These are phyloP conservation scores for Phytophthora pinifolia DNA, from an alignment of 352 stramenopile species.

Conservation along the genomic window DNA sequence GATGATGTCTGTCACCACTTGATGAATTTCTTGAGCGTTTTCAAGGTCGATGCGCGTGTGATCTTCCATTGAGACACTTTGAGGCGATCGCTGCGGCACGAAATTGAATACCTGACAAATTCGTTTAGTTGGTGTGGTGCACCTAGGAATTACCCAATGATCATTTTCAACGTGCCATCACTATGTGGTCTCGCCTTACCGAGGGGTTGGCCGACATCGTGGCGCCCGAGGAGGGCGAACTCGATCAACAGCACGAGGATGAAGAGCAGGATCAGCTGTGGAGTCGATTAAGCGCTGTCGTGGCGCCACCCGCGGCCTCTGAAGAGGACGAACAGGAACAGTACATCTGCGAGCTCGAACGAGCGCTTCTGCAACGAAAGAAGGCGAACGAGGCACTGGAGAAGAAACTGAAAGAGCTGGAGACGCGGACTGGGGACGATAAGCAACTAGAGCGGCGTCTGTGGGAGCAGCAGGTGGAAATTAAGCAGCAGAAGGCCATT, in stretches of 20 bases:
- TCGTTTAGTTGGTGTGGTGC: too few relatives aligned
- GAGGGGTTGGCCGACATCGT: constrained; percentile 73
- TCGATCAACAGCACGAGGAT: constrained; percentile 16
- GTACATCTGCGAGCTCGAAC: constrained; percentile 79
- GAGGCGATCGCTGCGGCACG: too few relatives aligned
- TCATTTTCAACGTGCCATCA: too few relatives aligned
- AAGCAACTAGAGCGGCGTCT: constrained; percentile 16
- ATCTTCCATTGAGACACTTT: too few relatives aligned
- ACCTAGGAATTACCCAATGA: too few relatives aligned
- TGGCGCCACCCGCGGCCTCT: constrained; percentile 36
- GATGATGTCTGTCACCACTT: too few relatives aligned
- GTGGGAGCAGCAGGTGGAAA: constrained; percentile 28
- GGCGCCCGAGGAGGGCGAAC: constrained; percentile 42
- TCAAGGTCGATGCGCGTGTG: too few relatives aligned
- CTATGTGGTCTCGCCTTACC: constrained; percentile 76
- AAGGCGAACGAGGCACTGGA: constrained; percentile 70
- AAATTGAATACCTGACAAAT: too few relatives aligned
- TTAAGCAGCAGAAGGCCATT: constrained; percentile 20
- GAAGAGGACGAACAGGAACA: constrained; percentile 72
- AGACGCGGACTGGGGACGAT: constrained; percentile 9
- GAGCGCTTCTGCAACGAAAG: constrained; percentile 71
- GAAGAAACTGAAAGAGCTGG: constrained; percentile 33
- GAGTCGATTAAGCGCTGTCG: constrained; percentile 45
- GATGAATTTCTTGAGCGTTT: too few relatives aligned
- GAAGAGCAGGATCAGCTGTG: constrained; percentile 38